Evolutionary conservation across 768 basidiomycete species (phyloP).

Genomic region (Amylocystis lapponica): DNA sequence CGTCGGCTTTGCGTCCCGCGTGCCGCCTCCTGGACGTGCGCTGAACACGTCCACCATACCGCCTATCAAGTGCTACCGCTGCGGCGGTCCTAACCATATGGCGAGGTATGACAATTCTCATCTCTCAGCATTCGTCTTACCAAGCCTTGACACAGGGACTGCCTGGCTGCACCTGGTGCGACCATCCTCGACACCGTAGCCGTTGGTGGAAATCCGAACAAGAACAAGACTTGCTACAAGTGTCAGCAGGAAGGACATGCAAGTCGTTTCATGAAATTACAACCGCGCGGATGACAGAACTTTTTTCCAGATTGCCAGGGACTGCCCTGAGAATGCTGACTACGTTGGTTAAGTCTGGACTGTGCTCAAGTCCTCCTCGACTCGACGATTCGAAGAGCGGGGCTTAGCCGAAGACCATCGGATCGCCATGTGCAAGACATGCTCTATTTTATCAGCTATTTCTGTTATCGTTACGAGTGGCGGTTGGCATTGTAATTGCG

Average conservation of each 20-base stretch:
- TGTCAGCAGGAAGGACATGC: constrained; percentile 88
- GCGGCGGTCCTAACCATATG: constrained; percentile 86
- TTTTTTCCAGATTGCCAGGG: constrained; percentile 29
- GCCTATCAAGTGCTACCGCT: constrained; percentile 85
- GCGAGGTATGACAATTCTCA: constrained; percentile 72
- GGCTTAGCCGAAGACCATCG: too few species aligned
- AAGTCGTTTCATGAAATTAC: constrained; percentile 24
- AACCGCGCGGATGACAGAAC: too few species aligned
- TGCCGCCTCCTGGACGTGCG: constrained; percentile 67
- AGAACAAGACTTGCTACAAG: constrained; percentile 81
- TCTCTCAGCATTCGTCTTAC: constrained; percentile 9
- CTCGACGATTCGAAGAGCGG: too few species aligned
- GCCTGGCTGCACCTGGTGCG: constrained; percentile 67
- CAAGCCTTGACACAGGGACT: constrained; percentile 48
- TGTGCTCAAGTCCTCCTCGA: too few species aligned
- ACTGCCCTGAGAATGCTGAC: constrained; percentile 29
- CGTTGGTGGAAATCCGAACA: constrained; percentile 39
- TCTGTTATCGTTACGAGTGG: too few species aligned
- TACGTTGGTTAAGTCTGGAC: constrained; percentile 14
- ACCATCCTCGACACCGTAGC: constrained; percentile 41
- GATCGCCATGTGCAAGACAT: too few species aligned
- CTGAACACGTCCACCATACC: constrained; percentile 74
- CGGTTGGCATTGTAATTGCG: too few species aligned
- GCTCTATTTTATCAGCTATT: constrained; percentile 8
- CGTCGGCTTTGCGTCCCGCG: constrained; percentile 54